These are phyloP conservation scores for Acanthamoeba divionensis DNA, from an alignment of 208 protist genomes.

Conservation along the genomic window DNA sequence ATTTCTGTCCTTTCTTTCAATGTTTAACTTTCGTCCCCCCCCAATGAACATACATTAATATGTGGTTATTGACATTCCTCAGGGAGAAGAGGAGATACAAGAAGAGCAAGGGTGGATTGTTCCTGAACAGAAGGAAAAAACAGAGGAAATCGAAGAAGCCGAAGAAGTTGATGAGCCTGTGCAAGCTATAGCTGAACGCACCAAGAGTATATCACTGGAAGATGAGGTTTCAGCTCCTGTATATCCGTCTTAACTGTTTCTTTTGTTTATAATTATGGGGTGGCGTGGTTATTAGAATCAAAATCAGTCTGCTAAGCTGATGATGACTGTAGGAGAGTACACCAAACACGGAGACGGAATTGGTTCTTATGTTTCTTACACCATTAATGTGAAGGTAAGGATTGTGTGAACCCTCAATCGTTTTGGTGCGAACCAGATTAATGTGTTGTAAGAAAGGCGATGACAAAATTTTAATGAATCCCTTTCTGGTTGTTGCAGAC, in stretches of 20 bases:
- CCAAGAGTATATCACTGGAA: neutral
- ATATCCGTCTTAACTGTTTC: neutral
- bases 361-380: slow-evolving; percentile 20
- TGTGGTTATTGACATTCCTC: too few relatives aligned
- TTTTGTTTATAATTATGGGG: neutral
- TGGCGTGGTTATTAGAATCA: too few relatives aligned
- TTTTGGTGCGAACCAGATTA: too few relatives aligned
- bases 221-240: neutral
- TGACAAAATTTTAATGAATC: too few relatives aligned
- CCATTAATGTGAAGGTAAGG: slow-evolving; percentile 36
- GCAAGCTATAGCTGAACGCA: neutral
- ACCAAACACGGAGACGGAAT: slow-evolving; percentile 49
- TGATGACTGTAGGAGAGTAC: slow-evolving; percentile 39
- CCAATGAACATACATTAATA: too few relatives aligned
- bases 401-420: too few relatives aligned
- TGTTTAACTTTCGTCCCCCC: too few relatives aligned
- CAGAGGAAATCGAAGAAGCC: neutral
- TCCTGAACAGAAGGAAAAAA: neutral
- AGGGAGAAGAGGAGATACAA: too few relatives aligned
- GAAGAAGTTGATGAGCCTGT: neutral
- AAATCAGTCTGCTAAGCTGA: neutral
- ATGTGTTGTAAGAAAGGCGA: too few relatives aligned
- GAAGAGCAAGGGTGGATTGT: slow-evolving; percentile 25
- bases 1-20: too few relatives aligned
- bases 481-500: neutral